A percentile compares a stretch with the other conserved stretches of the same genome.
These are phyloP conservation scores for Solanum dulcamara DNA, from an alignment of 257 asterid genomes.

Conservation along the genomic window DNA sequence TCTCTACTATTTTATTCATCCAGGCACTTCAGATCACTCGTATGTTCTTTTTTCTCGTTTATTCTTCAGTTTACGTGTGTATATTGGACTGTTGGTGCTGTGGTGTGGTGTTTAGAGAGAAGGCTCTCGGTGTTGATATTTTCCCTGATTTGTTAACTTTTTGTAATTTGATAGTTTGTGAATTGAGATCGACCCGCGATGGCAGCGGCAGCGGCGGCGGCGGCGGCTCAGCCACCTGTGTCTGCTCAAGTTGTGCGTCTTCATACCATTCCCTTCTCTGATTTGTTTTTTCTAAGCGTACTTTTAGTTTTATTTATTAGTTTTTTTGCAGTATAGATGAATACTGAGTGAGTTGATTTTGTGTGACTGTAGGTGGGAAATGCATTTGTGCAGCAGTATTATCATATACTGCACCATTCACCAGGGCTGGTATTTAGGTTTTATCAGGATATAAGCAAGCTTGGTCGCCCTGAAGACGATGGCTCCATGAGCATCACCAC, in stretches of 20 bases:
- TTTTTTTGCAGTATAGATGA: not conserved
- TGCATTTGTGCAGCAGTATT: constrained; percentile 65
- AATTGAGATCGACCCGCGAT: constrained; percentile 18
- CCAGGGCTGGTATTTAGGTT: constrained; percentile 50
- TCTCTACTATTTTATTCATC: not conserved
- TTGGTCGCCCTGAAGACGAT: constrained; percentile 62
- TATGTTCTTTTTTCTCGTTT: not conserved
- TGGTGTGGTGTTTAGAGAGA: not conserved
- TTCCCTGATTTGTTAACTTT: not conserved
- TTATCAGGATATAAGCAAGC: constrained; percentile 55
- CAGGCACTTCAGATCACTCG: not conserved
- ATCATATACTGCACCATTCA: constrained; percentile 49
- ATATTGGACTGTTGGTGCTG: not conserved
- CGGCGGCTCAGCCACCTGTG: constrained; percentile 20
- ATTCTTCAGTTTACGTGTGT: not conserved
- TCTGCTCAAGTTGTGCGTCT: constrained; percentile 49
- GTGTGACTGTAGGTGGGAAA: constrained; percentile 44
- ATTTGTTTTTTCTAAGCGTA: not conserved
- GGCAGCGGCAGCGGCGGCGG: constrained; percentile 28
- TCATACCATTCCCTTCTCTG: not conserved
- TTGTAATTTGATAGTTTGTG: constrained; percentile 10
- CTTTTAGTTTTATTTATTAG: not conserved
- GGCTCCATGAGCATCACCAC: constrained; percentile 61
- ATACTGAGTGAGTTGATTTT: not conserved
- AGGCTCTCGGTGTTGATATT: not conserved